Evolutionary conservation across 495 filamentous ascomycete species (phyloP), one percentile per base, ranked within the genome.

Genomic region (Tuber indicum): DNA sequence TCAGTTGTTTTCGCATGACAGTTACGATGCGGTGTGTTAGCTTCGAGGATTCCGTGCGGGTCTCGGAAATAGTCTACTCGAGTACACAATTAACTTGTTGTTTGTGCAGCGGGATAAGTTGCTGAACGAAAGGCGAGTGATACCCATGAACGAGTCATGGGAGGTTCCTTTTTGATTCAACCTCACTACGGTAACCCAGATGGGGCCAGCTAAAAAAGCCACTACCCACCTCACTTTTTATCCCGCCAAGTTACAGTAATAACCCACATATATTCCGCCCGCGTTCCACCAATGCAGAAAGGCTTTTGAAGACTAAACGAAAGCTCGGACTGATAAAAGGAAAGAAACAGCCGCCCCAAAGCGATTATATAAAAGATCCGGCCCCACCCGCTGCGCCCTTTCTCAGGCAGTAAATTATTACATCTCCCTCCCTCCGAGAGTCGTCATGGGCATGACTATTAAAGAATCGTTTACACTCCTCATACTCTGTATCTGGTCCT

Each of bases 371-470:
- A 23, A 43, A 49, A 46, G 42, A 46, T 26, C 32, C 42, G 6
- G 10, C 71, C 2, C 32, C 44, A 16, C n/a, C 42, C 17, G 10
- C 42, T 74, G 14, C 42, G 12, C n/a, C 46, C 36, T 76, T 77
- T 77, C 85, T 84, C 45, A 87, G 85, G 82, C 91, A 92, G 89
- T 89, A 99, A 69, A 97, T 93, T 12, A 98, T 87, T 78, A 99
- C 88, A 84, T 93, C 91, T n/a, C 96, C 96, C 43, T 85, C 85
- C 78, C 96, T 88, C 81, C 96, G 89, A 88, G 88, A 91, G 85
- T 99, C 96, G 82, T 98, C 96, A 79, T 97, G 93, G 86, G 91
- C 93, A 77, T 90, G 87, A 3, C 89, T 92, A 85, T 98, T 99
- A 84, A 89, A 93, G 16, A 87, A 90, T 62, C 91, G 87, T 91